A percentile compares a stretch with the other conserved stretches of the same genome.
These are phyloP conservation scores for Mycosphaerella arachidis DNA, from an alignment of 2,329 filamentous ascomycete genomes.

Conservation along the genomic window DNA sequence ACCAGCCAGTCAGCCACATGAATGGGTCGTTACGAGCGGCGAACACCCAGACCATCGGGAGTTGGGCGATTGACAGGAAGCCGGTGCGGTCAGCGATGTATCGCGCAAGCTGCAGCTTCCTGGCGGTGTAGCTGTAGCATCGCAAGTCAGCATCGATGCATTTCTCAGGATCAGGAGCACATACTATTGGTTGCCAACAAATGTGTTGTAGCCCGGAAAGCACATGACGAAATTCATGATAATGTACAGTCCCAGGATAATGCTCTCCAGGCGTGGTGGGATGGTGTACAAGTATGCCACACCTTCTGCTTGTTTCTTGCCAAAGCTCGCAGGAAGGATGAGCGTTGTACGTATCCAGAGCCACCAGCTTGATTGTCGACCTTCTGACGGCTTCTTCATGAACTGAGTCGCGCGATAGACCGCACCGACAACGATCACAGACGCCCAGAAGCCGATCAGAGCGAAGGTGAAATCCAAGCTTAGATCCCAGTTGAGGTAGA, in stretches of 20 bases:
- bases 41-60: slow-evolving; percentile 63
- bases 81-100: slow-evolving; percentile 62
- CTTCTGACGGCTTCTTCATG: slow-evolving; percentile 16
- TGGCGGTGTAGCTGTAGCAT: slow-evolving; percentile 3
- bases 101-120: slow-evolving; percentile 42
- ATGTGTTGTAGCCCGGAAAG: slow-evolving; percentile 43
- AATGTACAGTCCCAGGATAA: slow-evolving; percentile 44
- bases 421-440: slow-evolving; percentile 35
- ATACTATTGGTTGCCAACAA: slow-evolving; percentile 44
- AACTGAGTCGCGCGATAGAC: slow-evolving; percentile 28
- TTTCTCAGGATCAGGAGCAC: slow-evolving; percentile 21
- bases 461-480: slow-evolving; percentile 15
- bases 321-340: slow-evolving; percentile 42
- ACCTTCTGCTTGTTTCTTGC: slow-evolving; percentile 39
- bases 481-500: slow-evolving; percentile 11
- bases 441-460: slow-evolving; percentile 39
- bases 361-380: slow-evolving; percentile 7
- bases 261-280: slow-evolving; percentile 45
- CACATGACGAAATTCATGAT: slow-evolving; percentile 43
- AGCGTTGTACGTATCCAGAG: slow-evolving; percentile 37
- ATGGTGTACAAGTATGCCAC: slow-evolving; percentile 42
- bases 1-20: slow-evolving; percentile 65
- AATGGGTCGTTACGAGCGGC: slow-evolving; percentile 63
- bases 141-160: too few species aligned
- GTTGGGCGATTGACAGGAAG: slow-evolving; percentile 59